Percentiles rank a stretch among this genome's conserved stretches.
phyloP scores from a whole-genome alignment of 78 protist genomes.

The Dictyostelium citrinum region DNA sequence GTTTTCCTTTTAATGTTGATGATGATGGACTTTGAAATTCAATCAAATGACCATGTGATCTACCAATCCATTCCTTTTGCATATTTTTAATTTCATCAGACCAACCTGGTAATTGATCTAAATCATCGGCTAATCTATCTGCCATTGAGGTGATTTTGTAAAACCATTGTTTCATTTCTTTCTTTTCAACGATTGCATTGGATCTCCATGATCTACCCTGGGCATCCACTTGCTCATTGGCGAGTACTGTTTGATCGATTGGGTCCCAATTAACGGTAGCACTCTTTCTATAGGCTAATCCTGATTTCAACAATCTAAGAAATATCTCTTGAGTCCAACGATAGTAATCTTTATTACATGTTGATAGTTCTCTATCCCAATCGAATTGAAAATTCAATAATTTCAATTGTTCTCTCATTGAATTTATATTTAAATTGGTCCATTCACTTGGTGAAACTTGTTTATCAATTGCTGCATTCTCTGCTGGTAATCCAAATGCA shows the following conservation, averaged over 20 bases:
- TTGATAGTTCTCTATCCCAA: conserved; percentile 88
- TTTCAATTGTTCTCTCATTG: conserved; percentile 85
- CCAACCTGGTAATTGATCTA: conserved; percentile 87
- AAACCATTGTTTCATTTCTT: conserved; percentile 89
- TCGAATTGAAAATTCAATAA: conserved; percentile 76
- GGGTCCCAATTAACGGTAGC: conserved; percentile 94
- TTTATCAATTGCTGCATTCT: conserved; percentile 92
- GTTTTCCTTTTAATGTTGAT: neutral
- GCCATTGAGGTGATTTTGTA: conserved; percentile 86
- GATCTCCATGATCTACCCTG: conserved; percentile 94
- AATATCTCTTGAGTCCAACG: conserved; percentile 97
- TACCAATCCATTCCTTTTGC: conserved; percentile 95
- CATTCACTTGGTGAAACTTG: conserved; percentile 82
- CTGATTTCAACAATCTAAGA: conserved; percentile 71
- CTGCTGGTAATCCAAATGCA: conserved; percentile 95
- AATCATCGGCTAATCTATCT: conserved; percentile 69
- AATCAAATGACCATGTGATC: conserved; percentile 77
- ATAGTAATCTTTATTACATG: conserved; percentile 88
- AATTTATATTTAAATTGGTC: conserved; percentile 86
- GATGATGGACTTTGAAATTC: neutral
- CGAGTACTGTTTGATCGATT: conserved; percentile 92
- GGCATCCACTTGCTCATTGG: conserved; percentile 94
- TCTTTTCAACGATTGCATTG: conserved; percentile 88
- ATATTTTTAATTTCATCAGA: conserved; percentile 87
- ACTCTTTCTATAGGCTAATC: conserved; percentile 87